Percentiles rank a stretch among this genome's conserved stretches.
These are phyloP conservation scores for Vaccinium macrocarpon DNA, from an alignment of 148 eudicot genomes.

Conservation along the genomic window DNA sequence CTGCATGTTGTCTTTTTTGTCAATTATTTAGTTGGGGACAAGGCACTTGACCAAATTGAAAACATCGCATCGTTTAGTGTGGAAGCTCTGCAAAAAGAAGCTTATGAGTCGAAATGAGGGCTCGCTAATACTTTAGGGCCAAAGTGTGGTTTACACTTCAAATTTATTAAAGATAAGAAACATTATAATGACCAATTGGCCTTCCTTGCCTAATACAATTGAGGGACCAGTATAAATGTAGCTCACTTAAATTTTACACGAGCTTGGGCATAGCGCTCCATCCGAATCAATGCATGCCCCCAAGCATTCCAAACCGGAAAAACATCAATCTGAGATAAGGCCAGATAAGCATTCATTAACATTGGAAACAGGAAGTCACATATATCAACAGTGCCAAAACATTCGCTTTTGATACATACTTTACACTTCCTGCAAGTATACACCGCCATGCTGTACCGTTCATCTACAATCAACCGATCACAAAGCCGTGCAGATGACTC, in stretches of 20 bases:
- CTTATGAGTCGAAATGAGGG: not conserved
- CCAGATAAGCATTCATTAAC: conserved; percentile 9
- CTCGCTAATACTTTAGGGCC: not conserved
- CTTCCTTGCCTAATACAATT: not conserved
- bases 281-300: conserved; percentile 99
- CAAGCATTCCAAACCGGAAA: conserved; percentile 97
- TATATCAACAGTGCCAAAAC: not conserved
- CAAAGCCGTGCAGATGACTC: conserved; percentile 84
- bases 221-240: conserved; percentile 1
- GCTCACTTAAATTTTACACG: conserved; percentile 94
- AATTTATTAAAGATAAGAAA: not conserved
- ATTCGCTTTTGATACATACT: conserved; percentile 36
- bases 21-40: not conserved
- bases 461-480: conserved; percentile 79
- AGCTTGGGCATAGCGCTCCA: conserved; percentile 99
- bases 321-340: conserved; percentile 69
- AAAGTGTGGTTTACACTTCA: not conserved
- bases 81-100: not conserved
- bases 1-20: not conserved
- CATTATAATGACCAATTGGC: not conserved
- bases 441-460: conserved; percentile 97
- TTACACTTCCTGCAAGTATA: conserved; percentile 96
- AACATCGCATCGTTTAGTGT: not conserved
- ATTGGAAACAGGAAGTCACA: not conserved
- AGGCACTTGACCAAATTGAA: not conserved